phyloP scores from a whole-genome alignment of 345 rosid genomes.

The Geranium rotundifolium region DNA sequence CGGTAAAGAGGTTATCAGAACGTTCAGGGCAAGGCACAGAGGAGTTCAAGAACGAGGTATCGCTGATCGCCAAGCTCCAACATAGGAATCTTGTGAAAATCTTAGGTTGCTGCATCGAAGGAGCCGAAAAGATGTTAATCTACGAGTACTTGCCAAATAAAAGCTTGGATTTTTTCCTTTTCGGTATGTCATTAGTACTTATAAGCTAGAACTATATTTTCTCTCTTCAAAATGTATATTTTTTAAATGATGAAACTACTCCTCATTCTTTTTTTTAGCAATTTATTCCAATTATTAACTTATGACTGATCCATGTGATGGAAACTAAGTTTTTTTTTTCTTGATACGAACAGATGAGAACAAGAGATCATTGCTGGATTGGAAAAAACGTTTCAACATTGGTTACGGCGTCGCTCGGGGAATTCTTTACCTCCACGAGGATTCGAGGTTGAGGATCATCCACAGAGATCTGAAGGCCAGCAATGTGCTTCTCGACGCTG shows the following conservation, averaged over 20 bases:
- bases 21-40: conserved; percentile 23
- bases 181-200: conserved; percentile 5
- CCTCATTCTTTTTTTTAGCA: too few species aligned
- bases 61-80: conserved; percentile 25
- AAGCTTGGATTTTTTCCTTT: conserved; percentile 30
- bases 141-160: too few species aligned
- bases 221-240: too few species aligned
- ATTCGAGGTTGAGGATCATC: conserved; percentile 1
- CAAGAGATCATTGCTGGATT: conserved; percentile 24
- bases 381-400: conserved; percentile 47
- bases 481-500: background rate
- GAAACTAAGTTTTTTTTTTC: background rate
- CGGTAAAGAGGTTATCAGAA: conserved; percentile 20
- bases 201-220: background rate
- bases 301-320: background rate
- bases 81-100: conserved; percentile 26
- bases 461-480: too few species aligned
- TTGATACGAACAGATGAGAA: conserved; percentile 19
- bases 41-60: conserved; percentile 31
- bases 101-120: conserved; percentile 23
- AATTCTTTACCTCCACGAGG: conserved; percentile 4
- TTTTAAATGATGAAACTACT: too few species aligned
- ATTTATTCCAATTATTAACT: too few species aligned
- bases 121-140: conserved; percentile 24
- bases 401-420: conserved; percentile 49